Evolutionary conservation across 371 early-diverging fungal species (phyloP).

Genomic region (Haplosporangium sp.): DNA sequence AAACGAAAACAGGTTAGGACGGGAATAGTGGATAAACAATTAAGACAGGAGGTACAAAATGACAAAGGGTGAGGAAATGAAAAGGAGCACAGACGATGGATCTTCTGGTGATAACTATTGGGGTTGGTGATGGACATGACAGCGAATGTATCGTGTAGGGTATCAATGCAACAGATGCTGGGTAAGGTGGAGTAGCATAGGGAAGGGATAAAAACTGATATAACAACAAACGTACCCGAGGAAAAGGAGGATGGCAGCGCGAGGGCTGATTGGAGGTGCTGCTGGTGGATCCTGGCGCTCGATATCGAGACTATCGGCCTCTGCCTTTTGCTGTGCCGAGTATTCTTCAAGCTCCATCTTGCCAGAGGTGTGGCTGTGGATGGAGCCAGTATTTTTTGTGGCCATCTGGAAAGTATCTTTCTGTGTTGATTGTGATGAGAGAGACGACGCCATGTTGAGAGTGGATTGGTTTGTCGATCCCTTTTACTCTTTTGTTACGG

Average conservation of each 20-base stretch:
- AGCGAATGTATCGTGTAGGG: too few species aligned
- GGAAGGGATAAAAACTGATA: background rate
- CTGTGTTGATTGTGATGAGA: background rate
- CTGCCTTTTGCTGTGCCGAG: background rate
- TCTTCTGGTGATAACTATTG: too few species aligned
- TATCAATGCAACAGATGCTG: background rate
- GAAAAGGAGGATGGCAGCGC: slow-evolving; percentile 10
- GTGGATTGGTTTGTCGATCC: background rate
- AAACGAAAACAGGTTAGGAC: background rate
- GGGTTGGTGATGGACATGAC: too few species aligned
- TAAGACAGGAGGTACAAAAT: background rate
- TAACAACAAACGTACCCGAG: slow-evolving; percentile 1
- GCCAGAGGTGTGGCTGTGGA: slow-evolving; percentile 1
- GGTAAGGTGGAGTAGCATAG: background rate
- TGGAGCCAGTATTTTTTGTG: background rate
- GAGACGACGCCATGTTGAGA: background rate
- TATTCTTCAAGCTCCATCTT: background rate
- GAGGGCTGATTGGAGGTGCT: background rate
- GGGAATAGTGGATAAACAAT: background rate
- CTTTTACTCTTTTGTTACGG: background rate
- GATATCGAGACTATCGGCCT: slow-evolving; percentile 1
- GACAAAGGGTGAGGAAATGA: too few species aligned
- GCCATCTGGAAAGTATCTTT: background rate
- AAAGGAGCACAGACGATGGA: too few species aligned
- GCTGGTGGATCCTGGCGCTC: slow-evolving; percentile 5